These are phyloP conservation scores for Astrephomene gubernaculifera DNA, from an alignment of 139 green algal genomes.

Conservation along the genomic window DNA sequence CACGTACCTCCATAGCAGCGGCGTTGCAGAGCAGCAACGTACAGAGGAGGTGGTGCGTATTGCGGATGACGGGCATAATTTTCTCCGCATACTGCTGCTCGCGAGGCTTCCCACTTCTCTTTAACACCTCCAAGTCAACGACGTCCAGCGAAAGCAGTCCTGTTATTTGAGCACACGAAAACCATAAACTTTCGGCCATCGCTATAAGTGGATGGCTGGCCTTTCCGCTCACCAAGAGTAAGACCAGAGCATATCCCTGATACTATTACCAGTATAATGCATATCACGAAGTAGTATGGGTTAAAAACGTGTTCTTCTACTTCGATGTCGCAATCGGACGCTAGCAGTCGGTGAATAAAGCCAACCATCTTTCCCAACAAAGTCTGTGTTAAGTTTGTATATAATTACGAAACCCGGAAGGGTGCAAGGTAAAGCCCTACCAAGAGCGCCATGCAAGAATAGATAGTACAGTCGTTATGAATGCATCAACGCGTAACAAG, in stretches of 20 bases:
- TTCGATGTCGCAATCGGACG: neutral
- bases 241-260: slow-evolving; percentile 84
- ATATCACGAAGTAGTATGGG: neutral
- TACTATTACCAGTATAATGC: slow-evolving; percentile 52
- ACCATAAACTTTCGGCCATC: neutral
- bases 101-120: slow-evolving; percentile 60
- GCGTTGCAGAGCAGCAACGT: slow-evolving; percentile 81
- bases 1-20: slow-evolving; percentile 52
- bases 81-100: slow-evolving; percentile 52
- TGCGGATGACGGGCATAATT: slow-evolving; percentile 56
- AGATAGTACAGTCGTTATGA: no score
- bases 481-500: no score
- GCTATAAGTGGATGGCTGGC: neutral
- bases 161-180: no score
- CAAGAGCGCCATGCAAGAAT: no score
- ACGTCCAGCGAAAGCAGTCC: slow-evolving; percentile 38
- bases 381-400: no score
- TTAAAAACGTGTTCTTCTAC: slow-evolving; percentile 27
- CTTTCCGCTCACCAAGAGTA: slow-evolving; percentile 77
- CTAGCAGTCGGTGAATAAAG: neutral
- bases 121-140: slow-evolving; percentile 75
- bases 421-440: no score
- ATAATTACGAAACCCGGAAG: no score
- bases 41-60: slow-evolving; percentile 64
- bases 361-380: no score